Conservation (phyloP, 2,329 filamentous ascomycete species). For the Fusarium mexicanum region DNA sequence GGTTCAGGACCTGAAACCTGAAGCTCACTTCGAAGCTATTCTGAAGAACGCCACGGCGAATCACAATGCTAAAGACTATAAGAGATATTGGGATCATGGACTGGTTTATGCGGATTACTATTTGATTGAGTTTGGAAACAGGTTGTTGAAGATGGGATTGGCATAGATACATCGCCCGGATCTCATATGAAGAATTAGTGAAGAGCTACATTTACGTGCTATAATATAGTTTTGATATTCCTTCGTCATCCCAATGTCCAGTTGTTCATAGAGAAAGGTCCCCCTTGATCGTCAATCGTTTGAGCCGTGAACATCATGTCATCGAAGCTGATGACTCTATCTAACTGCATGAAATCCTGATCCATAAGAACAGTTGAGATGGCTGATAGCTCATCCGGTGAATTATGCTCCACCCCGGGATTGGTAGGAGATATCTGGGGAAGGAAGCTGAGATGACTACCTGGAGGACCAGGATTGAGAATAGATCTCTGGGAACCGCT, state of each 20-base stretch:
- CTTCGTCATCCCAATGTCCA: slow-evolving; percentile 5
- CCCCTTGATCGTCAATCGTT: slow-evolving; percentile 18
- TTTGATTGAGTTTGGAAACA: slow-evolving; percentile 47
- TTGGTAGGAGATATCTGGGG: slow-evolving; percentile 23
- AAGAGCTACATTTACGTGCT: too few relatives aligned
- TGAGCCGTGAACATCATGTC: slow-evolving; percentile 47
- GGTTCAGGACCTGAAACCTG: background rate
- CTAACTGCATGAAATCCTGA: slow-evolving; percentile 47
- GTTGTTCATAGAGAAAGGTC: slow-evolving; percentile 1
- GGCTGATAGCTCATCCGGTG: slow-evolving; percentile 40
- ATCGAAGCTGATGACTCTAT: slow-evolving; percentile 49
- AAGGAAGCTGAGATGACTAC: background rate
- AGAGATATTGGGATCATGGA: slow-evolving; percentile 51
- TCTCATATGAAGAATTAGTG: background rate
- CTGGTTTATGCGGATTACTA: slow-evolving; percentile 62
- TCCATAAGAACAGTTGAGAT: slow-evolving; percentile 48
- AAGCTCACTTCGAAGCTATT: slow-evolving; percentile 44
- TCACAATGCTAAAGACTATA: slow-evolving; percentile 45
- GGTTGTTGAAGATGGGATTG: slow-evolving; percentile 26
- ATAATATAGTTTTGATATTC: background rate
- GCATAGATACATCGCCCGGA: background rate
- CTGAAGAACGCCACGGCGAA: slow-evolving; percentile 49
- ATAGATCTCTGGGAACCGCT: background rate
- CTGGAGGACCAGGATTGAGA: background rate
- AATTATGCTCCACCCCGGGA: background rate